These are phyloP conservation scores for Leccinum sublutescens DNA, from an alignment of 768 basidiomycete species.

Conservation along the genomic window DNA sequence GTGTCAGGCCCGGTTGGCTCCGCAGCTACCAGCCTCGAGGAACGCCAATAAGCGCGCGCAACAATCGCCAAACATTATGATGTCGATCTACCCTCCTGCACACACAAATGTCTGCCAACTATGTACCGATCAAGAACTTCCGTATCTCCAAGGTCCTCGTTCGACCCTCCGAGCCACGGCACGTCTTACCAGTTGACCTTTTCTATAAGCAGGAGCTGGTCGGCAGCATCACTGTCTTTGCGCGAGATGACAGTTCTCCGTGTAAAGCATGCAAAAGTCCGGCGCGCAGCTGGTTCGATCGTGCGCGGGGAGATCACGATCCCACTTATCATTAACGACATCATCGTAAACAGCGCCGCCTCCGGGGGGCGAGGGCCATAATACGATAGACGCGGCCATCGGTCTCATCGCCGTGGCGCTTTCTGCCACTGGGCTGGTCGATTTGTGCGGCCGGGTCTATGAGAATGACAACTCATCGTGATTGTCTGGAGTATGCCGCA, in stretches of 20 bases:
- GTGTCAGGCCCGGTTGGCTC: constrained; percentile 25
- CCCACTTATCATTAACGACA: constrained; percentile 17
- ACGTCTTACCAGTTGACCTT: no score
- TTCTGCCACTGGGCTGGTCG: constrained; percentile 14
- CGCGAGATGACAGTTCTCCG: no score
- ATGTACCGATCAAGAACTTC: constrained; percentile 19
- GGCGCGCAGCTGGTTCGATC: no score
- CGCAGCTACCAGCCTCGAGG: constrained; percentile 5
- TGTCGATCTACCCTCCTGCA: constrained; percentile 15
- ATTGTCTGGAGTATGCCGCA: not conserved
- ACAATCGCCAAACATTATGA: constrained; percentile 24
- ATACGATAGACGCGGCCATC: constrained; percentile 11
- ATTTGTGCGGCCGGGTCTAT: constrained; percentile 8
- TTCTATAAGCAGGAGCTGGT: no score
- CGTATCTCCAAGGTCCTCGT: no score
- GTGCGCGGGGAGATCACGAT: not conserved
- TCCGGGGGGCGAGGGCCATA: not conserved
- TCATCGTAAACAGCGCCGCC: constrained; percentile 5
- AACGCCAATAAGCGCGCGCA: constrained; percentile 21
- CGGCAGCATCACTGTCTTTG: no score
- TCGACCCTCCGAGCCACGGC: no score
- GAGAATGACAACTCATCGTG: not conserved
- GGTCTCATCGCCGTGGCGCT: constrained; percentile 15
- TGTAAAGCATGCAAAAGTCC: no score
- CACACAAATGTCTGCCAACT: constrained; percentile 15